Percentiles rank a stretch among this genome's conserved stretches.
Evolutionary conservation across 1,284 basidiomycete genomes (phyloP).

Genomic region (Prillingera fragicola): DNA sequence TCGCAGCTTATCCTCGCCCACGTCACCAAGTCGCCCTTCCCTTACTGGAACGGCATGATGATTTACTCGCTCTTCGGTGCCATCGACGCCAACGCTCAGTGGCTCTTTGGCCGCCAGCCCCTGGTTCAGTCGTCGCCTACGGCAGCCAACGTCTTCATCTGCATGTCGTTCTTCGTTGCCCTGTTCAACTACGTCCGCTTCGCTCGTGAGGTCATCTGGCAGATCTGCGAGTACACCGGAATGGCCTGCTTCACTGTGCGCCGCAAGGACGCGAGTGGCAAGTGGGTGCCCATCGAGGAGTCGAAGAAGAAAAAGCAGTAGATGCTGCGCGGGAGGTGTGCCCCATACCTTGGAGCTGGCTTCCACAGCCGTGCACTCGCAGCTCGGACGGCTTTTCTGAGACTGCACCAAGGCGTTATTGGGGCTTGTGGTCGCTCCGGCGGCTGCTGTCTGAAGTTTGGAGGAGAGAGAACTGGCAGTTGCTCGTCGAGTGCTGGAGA

Average conservation of each 20-base stretch:
- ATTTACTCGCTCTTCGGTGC: slow-evolving; percentile 72
- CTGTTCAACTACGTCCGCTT: slow-evolving; percentile 71
- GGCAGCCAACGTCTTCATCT: slow-evolving; percentile 61
- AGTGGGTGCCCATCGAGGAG: slow-evolving; percentile 57
- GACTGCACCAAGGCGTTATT: too few relatives aligned
- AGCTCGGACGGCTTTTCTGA: too few relatives aligned
- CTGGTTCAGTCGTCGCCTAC: slow-evolving; percentile 48
- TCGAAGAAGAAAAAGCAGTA: slow-evolving; percentile 25
- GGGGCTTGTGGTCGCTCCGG: too few relatives aligned
- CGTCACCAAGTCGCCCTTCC: slow-evolving; percentile 78
- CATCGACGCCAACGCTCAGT: slow-evolving; percentile 71
- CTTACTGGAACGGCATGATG: slow-evolving; percentile 82
- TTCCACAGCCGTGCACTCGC: too few relatives aligned
- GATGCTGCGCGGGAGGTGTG: too few relatives aligned
- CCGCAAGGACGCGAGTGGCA: slow-evolving; percentile 67
- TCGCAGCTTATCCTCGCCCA: slow-evolving; percentile 91
- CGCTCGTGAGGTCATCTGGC: slow-evolving; percentile 70
- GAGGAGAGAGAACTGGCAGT: too few relatives aligned
- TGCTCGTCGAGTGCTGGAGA: too few relatives aligned
- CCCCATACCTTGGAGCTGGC: too few relatives aligned
- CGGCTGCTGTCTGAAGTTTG: too few relatives aligned
- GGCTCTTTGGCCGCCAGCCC: slow-evolving; percentile 55
- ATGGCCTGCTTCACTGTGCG: slow-evolving; percentile 85
- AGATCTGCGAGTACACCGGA: slow-evolving; percentile 80
- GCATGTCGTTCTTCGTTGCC: slow-evolving; percentile 55